Conservation (phyloP, 768 basidiomycete genomes). For the Collybiopsis luxurians region DNA sequence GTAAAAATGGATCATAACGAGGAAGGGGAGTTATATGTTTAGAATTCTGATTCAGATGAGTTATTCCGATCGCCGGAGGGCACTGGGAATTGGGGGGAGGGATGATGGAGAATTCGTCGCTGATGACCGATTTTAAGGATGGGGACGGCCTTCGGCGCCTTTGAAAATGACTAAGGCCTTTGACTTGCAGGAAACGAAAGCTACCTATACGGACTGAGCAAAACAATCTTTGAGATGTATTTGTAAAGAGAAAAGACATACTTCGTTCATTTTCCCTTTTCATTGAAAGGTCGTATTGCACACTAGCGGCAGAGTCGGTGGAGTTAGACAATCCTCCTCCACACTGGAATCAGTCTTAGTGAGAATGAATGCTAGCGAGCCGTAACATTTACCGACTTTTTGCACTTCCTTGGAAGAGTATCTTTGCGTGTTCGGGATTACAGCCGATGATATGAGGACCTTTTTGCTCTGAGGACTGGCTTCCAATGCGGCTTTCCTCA, state of each 20-base stretch:
- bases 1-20: slow-evolving; percentile 23
- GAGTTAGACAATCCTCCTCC: too few relatives aligned
- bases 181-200: neutral
- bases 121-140: neutral
- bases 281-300: too few relatives aligned
- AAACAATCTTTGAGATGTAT: neutral
- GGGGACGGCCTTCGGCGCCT: neutral
- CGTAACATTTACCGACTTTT: too few relatives aligned
- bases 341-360: too few relatives aligned
- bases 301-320: too few relatives aligned
- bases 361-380: too few relatives aligned
- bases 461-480: neutral
- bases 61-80: too few relatives aligned
- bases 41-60: neutral
- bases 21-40: slow-evolving; percentile 22
- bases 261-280: too few relatives aligned
- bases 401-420: too few relatives aligned
- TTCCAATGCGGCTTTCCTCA: neutral
- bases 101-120: too few relatives aligned
- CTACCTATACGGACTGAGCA: slow-evolving; percentile 1
- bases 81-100: too few relatives aligned
- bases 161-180: slow-evolving; percentile 4
- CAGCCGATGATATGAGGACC: neutral
- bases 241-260: too few relatives aligned
- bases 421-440: neutral